Conservation (phyloP, 768 basidiomycete genomes). For the Pleurotus citrinopileatus region DNA sequence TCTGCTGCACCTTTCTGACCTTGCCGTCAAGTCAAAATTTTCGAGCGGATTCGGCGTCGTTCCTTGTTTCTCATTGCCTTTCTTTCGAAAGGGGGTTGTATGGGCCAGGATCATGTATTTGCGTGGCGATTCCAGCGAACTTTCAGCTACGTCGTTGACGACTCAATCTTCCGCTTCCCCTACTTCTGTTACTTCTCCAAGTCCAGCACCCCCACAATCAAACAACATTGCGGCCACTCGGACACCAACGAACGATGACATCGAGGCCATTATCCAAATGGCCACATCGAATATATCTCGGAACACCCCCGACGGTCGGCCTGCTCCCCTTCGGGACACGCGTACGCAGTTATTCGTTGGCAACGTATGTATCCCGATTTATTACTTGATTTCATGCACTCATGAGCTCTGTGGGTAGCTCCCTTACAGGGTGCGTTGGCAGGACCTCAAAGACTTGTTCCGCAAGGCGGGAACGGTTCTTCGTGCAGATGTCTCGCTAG, state of each 20-base stretch:
- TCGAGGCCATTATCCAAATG: constrained; percentile 88
- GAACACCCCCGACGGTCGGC: constrained; percentile 44
- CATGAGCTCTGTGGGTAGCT: constrained; percentile 46
- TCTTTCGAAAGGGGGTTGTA: too few species aligned
- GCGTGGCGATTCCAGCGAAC: too few species aligned
- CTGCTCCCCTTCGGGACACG: constrained; percentile 67
- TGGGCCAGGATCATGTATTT: too few species aligned
- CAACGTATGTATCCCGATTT: constrained; percentile 63
- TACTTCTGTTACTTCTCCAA: neutral
- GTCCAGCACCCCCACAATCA: neutral
- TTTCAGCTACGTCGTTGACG: too few species aligned
- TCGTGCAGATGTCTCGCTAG: constrained; percentile 72
- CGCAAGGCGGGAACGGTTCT: constrained; percentile 90
- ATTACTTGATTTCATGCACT: neutral
- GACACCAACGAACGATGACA: constrained; percentile 72
- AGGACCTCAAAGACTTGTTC: constrained; percentile 98
- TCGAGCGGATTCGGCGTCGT: too few species aligned
- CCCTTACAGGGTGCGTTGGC: constrained; percentile 97
- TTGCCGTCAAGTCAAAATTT: too few species aligned
- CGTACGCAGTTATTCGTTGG: constrained; percentile 95
- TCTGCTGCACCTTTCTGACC: neutral
- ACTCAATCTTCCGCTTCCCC: neutral
- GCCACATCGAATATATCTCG: constrained; percentile 65
- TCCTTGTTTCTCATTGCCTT: too few species aligned
- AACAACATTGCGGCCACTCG: neutral